phyloP scores from a whole-genome alignment of 2,329 filamentous ascomycete species.

The Xylariaceae sp. region DNA sequence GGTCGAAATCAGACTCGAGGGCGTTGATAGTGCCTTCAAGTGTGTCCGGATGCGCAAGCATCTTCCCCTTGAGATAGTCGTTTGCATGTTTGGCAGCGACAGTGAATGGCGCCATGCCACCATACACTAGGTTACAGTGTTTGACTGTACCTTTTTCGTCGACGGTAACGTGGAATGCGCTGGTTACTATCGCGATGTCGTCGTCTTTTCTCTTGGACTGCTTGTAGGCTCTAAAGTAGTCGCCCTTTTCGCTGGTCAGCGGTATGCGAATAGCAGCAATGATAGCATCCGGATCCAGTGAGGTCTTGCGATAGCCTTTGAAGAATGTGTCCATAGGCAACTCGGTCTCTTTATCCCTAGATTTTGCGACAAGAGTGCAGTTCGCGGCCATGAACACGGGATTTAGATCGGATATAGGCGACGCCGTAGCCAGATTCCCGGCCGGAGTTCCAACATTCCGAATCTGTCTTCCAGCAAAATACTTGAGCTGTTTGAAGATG shows the following conservation, averaged over 20 bases:
- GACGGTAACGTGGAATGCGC: slow-evolving; percentile 70
- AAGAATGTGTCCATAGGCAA: slow-evolving; percentile 94
- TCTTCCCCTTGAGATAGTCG: slow-evolving; percentile 68
- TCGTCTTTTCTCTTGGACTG: slow-evolving; percentile 97
- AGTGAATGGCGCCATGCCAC: slow-evolving; percentile 90
- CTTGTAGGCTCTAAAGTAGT: slow-evolving; percentile 87
- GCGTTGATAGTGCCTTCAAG: slow-evolving; percentile 86
- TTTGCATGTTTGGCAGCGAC: slow-evolving; percentile 77
- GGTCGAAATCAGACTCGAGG: slow-evolving; percentile 81
- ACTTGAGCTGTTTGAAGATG: slow-evolving; percentile 88
- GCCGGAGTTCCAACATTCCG: slow-evolving; percentile 96
- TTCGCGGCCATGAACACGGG: slow-evolving; percentile 88
- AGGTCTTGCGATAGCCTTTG: slow-evolving; percentile 81
- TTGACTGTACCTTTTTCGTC: slow-evolving; percentile 64
- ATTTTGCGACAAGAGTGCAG: slow-evolving; percentile 74
- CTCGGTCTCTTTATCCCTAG: slow-evolving; percentile 64
- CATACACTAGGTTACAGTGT: slow-evolving; percentile 77
- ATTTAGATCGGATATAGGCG: slow-evolving; percentile 93
- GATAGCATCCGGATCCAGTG: slow-evolving; percentile 72
- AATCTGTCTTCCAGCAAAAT: slow-evolving; percentile 93
- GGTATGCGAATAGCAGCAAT: slow-evolving; percentile 87
- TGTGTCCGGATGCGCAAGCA: slow-evolving; percentile 72
- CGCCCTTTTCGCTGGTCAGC: slow-evolving; percentile 64
- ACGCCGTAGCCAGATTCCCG: slow-evolving; percentile 89
- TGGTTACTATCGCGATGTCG: slow-evolving; percentile 95